These are phyloP conservation scores for Trametopsis cervina DNA, from an alignment of 768 basidiomycete genomes.

Conservation along the genomic window DNA sequence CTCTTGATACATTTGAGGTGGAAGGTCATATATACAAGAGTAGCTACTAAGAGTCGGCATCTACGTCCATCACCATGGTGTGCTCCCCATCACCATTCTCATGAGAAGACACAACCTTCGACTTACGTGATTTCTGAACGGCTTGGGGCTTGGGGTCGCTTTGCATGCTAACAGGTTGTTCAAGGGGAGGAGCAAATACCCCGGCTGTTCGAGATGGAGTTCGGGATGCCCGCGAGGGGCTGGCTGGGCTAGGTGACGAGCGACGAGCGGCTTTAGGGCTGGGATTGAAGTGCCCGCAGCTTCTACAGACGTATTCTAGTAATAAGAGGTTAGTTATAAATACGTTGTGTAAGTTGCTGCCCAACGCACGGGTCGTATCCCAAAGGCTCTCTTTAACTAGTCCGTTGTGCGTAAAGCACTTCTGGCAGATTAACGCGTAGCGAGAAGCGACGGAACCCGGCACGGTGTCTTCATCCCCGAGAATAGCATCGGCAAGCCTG, in stretches of 20 bases:
- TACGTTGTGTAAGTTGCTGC: neutral
- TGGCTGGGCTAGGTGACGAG: too few species aligned
- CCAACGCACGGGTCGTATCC: slow-evolving; percentile 71
- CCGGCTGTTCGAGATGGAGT: slow-evolving; percentile 23
- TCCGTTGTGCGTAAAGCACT: slow-evolving; percentile 85
- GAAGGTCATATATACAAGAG: neutral
- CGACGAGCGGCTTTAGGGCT: slow-evolving; percentile 26
- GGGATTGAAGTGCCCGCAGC: slow-evolving; percentile 79
- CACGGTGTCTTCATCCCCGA: slow-evolving; percentile 62
- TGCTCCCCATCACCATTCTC: neutral
- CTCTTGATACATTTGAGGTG: neutral
- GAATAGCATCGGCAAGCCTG: slow-evolving; percentile 77
- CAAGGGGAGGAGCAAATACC: slow-evolving; percentile 18
- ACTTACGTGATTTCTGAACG: neutral
- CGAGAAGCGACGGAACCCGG: slow-evolving; percentile 33
- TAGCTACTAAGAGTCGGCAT: neutral
- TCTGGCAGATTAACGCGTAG: slow-evolving; percentile 86
- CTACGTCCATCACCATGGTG: neutral
- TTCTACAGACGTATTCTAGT: slow-evolving; percentile 79
- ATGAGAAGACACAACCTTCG: too few species aligned
- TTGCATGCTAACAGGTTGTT: neutral
- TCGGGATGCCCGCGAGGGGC: slow-evolving; percentile 26
- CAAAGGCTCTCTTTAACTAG: slow-evolving; percentile 77
- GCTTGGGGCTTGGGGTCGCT: neutral
- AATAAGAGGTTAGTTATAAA: neutral